These are phyloP conservation scores for Polyplosphaeria fusca DNA, from an alignment of 495 filamentous ascomycete species.

Conservation along the genomic window DNA sequence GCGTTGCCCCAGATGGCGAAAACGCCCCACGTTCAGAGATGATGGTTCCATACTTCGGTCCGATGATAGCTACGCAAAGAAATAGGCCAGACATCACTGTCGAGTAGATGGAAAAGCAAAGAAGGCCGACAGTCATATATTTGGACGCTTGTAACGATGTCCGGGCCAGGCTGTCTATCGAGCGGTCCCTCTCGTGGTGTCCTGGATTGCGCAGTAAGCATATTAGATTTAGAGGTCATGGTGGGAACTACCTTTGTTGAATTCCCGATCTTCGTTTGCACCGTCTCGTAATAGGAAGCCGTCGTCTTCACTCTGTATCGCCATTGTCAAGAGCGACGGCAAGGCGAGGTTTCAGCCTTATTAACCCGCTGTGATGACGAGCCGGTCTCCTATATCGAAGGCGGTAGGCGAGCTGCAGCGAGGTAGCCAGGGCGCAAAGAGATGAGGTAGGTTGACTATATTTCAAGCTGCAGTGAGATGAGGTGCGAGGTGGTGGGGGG, in stretches of 20 bases:
- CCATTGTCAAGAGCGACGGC: background rate
- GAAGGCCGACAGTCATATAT: background rate
- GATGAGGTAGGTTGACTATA: too few species aligned
- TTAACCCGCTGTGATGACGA: too few species aligned
- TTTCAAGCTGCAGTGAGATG: too few species aligned
- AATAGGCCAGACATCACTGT: slow-evolving; percentile 1
- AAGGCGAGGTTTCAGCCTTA: background rate
- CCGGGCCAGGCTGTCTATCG: background rate
- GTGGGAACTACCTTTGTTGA: background rate
- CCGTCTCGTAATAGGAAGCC: background rate
- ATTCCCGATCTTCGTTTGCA: background rate
- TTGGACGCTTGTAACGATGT: background rate
- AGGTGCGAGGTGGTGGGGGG: too few species aligned
- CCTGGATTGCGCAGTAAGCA: background rate
- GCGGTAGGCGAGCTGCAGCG: too few species aligned
- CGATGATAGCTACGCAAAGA: background rate
- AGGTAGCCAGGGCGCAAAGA: too few species aligned
- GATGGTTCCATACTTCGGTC: background rate
- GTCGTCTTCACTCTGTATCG: background rate
- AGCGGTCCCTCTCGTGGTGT: background rate
- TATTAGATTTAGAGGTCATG: background rate
- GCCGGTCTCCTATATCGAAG: too few species aligned
- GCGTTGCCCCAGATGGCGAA: background rate
- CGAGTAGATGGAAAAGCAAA: background rate
- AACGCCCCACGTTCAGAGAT: background rate